These are phyloP conservation scores for Artemisia annua DNA, from an alignment of 129 eudicot genomes.

Conservation along the genomic window DNA sequence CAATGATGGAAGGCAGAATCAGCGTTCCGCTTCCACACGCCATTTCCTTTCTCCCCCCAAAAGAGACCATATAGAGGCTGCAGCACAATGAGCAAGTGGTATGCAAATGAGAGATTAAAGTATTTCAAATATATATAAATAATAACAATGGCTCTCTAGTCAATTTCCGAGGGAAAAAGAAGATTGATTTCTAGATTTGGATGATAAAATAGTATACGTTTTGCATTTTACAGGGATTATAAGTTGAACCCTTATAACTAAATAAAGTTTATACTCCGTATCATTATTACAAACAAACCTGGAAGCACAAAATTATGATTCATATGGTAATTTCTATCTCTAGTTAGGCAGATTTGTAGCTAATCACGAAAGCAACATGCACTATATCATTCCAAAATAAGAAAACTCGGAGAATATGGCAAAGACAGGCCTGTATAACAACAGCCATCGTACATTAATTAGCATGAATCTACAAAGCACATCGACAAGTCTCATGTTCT, in stretches of 20 bases:
- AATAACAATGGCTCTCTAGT: not conserved
- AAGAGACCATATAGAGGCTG: conserved; percentile 90
- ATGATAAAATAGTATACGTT: not conserved
- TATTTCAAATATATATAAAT: not conserved
- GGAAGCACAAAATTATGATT: not conserved
- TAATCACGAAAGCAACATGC: not conserved
- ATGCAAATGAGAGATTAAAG: conserved; percentile 1
- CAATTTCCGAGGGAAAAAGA: not conserved
- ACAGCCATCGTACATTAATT: too few species aligned
- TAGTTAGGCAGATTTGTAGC: not conserved
- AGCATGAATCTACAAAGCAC: too few species aligned
- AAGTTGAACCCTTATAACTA: not conserved
- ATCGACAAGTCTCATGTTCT: too few species aligned
- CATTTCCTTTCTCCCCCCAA: conserved; percentile 73
- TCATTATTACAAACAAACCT: not conserved
- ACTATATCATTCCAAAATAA: too few species aligned
- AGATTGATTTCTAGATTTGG: not conserved
- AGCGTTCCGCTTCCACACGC: conserved; percentile 80
- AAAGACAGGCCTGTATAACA: too few species aligned
- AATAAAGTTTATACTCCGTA: not conserved
- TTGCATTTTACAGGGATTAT: not conserved
- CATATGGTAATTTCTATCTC: not conserved
- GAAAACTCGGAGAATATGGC: too few species aligned
- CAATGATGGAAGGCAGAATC: conserved; percentile 79
- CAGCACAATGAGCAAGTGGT: conserved; percentile 13